phyloP scores from a whole-genome alignment of 2,329 filamentous ascomycete species.

The Cladorrhinum sp. region DNA sequence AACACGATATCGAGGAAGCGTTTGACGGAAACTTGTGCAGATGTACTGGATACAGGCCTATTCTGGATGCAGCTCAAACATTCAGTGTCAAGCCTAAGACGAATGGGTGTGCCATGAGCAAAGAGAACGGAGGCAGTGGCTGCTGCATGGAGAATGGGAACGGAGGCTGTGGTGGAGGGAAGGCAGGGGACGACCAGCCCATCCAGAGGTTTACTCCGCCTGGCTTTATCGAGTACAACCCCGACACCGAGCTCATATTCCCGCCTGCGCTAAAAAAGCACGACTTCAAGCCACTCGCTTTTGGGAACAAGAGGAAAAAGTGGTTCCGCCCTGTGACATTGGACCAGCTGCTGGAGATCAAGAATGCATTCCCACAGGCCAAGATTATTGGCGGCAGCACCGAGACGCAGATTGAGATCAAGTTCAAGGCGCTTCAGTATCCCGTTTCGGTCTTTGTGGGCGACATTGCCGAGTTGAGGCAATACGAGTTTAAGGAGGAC shows the following conservation, averaged over 20 bases:
- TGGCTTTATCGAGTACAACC: conserved; percentile 90
- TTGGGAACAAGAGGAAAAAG: conserved; percentile 90
- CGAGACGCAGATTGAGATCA: conserved; percentile 97
- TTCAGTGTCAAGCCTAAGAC: conserved; percentile 60
- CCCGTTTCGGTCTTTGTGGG: conserved; percentile 87
- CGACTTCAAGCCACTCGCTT: conserved; percentile 74
- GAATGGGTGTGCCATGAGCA: conserved; percentile 60
- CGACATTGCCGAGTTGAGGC: conserved; percentile 84
- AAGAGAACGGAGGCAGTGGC: conserved; percentile 46
- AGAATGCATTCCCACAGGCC: conserved; percentile 75
- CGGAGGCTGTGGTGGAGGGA: conserved; percentile 51
- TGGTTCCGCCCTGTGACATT: conserved; percentile 91
- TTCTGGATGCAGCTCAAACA: conserved; percentile 88
- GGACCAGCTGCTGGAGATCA: conserved; percentile 87
- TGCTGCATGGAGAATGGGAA: conserved; percentile 73
- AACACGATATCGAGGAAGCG: conserved; percentile 87
- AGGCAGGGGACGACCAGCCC: conserved; percentile 50
- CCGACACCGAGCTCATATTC: conserved; percentile 93
- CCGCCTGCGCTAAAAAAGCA: conserved; percentile 82
- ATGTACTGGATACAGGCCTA: conserved; percentile 92
- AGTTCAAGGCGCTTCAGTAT: conserved; percentile 94
- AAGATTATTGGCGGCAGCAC: conserved; percentile 96
- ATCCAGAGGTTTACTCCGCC: conserved; percentile 76
- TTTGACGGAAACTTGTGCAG: conserved; percentile 96
- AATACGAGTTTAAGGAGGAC: conserved; percentile 76